Percentiles rank a stretch among this genome's conserved stretches.
Conservation (phyloP, 805 yeast species). For the Cyberlindnera mrakii region DNA sequence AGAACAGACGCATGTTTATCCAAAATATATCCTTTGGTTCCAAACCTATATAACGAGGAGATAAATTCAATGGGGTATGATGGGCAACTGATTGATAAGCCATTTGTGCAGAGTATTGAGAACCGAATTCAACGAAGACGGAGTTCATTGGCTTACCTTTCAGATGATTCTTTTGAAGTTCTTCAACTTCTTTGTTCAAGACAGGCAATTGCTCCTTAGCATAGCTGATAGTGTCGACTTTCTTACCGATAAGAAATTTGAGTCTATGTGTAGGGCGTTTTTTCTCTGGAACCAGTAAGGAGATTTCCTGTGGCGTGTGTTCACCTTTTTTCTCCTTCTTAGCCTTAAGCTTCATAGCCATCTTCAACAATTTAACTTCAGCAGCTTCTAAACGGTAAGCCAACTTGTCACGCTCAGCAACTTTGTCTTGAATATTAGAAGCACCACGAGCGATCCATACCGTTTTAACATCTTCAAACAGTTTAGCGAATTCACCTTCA, state of each 20-base stretch:
- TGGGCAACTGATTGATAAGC: constrained; percentile 60
- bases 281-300: constrained; percentile 54
- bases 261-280: constrained; percentile 59
- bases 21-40: constrained; percentile 61
- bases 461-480: constrained; percentile 77
- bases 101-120: constrained; percentile 68
- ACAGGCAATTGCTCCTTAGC: constrained; percentile 52
- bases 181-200: constrained; percentile 49
- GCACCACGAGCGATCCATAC: constrained; percentile 75
- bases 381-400: constrained; percentile 64
- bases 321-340: constrained; percentile 65
- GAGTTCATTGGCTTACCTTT: constrained; percentile 64
- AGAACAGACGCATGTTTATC: constrained; percentile 68
- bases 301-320: constrained; percentile 40
- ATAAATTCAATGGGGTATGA: constrained; percentile 60
- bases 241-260: constrained; percentile 42
- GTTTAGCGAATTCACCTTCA: constrained; percentile 63
- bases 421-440: constrained; percentile 46
- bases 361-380: constrained; percentile 48
- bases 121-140: constrained; percentile 71
- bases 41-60: constrained; percentile 55
- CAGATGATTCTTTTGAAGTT: constrained; percentile 45
- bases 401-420: constrained; percentile 51
- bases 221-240: constrained; percentile 56
- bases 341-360: constrained; percentile 56